phyloP scores from a whole-genome alignment of 2,329 filamentous ascomycete species.

The Paraphoma chrysanthemicola region DNA sequence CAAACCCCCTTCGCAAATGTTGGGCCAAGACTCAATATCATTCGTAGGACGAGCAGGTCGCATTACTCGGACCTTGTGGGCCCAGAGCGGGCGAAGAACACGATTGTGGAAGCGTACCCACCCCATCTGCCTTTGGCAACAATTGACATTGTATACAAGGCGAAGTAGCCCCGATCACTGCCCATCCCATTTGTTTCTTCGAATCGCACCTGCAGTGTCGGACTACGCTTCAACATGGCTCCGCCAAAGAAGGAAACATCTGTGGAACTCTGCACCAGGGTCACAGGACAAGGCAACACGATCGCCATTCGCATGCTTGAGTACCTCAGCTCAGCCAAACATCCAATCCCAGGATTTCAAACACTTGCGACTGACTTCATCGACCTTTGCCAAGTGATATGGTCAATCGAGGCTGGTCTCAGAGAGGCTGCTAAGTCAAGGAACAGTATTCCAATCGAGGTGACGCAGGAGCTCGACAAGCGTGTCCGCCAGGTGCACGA shows the following conservation, averaged over 20 bases:
- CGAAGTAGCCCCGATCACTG: slow-evolving; percentile 19
- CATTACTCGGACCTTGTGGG: slow-evolving; percentile 24
- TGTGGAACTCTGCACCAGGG: slow-evolving; percentile 63
- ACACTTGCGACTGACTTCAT: slow-evolving; percentile 70
- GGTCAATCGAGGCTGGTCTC: slow-evolving; percentile 72
- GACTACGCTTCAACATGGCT: slow-evolving; percentile 29
- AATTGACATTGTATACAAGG: slow-evolving; percentile 20
- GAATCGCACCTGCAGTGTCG: slow-evolving; percentile 5
- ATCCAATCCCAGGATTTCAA: slow-evolving; percentile 52
- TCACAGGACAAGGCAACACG: slow-evolving; percentile 59
- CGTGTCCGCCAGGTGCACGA: slow-evolving; percentile 67
- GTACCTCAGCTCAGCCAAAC: slow-evolving; percentile 43
- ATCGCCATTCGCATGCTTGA: slow-evolving; percentile 60
- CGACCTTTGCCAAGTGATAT: slow-evolving; percentile 70
- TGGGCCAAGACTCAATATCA: slow-evolving; percentile 14
- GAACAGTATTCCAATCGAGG: slow-evolving; percentile 65
- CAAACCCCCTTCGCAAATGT: slow-evolving; percentile 16
- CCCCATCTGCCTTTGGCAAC: slow-evolving; percentile 4
- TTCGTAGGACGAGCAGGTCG: slow-evolving; percentile 7
- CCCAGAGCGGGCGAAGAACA: slow-evolving; percentile 26
- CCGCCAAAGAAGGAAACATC: slow-evolving; percentile 49
- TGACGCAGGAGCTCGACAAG: slow-evolving; percentile 68
- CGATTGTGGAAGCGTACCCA: slow-evolving; percentile 12
- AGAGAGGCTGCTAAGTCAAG: slow-evolving; percentile 51
- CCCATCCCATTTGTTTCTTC: slow-evolving; percentile 6